Base-by-base conservation (phyloP, 148 eudicot genomes). In the Simmondsia chinensis region DNA sequence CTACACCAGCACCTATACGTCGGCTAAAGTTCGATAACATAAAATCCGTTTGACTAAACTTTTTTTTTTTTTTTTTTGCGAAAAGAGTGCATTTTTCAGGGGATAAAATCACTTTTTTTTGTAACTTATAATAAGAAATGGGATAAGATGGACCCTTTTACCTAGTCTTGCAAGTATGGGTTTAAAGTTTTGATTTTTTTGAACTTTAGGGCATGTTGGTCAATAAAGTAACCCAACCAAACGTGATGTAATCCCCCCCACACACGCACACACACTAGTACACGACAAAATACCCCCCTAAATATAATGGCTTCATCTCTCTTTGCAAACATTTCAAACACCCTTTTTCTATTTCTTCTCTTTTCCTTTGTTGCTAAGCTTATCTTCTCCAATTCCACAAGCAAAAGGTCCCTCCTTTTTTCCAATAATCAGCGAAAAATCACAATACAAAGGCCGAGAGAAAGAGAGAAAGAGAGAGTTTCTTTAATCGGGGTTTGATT, bases 251-350 rank as follows among this genome's bases (percentile, higher is more conserved):
- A 39, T 17, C 30, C 54, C 35, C 31, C 24, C 25, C 21, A 51
- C 51, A 50, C 28, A 33, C 35, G 28, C 52, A 50, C 9, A 60
- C 65, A 17, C 51, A 27, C 12, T 53, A 47, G 59, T 42, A 59
- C n/a, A 62, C 16, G 81, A 74, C 84, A 77, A 82, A 57, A 60
- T 9, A 30, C 12, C 37, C 39, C 60, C 62, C 6, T 46, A 34
- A 61, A 70, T 73, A 76, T 64, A 76, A 49, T 39, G 64, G 39
- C 50, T 12, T 45, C 48, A 42, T 55, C 18, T 54, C 83, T 70
- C 73, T 56, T 70, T 50, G 61, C 70, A 70, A 73, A 76, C 72
- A 73, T 76, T 80, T 76, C 80, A 80, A 80, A 76, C 50, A 33
- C 75, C 40, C 69, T 39, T 39, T 22, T 38, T 35, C 32, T 15